These are phyloP conservation scores for Coleophoma crateriformis DNA, from an alignment of 2,329 filamentous ascomycete species.

Conservation along the genomic window DNA sequence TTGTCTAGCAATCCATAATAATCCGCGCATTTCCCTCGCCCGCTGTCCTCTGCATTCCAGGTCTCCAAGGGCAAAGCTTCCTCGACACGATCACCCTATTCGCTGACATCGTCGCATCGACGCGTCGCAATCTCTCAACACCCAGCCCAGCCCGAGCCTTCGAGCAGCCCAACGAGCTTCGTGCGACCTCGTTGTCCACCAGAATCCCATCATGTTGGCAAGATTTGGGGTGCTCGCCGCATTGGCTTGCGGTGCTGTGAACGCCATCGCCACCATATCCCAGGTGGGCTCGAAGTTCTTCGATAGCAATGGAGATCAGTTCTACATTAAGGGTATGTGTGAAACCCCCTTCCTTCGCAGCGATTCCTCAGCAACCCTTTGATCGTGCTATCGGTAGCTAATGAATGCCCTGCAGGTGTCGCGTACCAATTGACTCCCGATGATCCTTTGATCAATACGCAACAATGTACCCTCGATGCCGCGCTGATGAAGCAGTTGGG, in stretches of 20 bases:
- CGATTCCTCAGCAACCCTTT: conserved; percentile 6
- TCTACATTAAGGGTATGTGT: conserved; percentile 70
- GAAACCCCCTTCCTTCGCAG: not conserved
- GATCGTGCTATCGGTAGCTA: no score
- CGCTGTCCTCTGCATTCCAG: no score
- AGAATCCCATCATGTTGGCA: conserved; percentile 14
- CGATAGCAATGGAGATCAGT: conserved; percentile 72
- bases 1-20: no score
- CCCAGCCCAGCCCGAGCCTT: no score
- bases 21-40: no score
- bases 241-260: conserved; percentile 16
- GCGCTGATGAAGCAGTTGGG: conserved; percentile 74
- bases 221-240: conserved; percentile 17
- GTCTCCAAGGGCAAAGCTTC: no score
- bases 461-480: conserved; percentile 73
- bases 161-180: no score
- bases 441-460: conserved; percentile 71
- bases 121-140: no score
- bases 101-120: no score
- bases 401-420: conserved; percentile 46
- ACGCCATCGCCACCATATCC: conserved; percentile 41
- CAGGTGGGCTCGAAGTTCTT: conserved; percentile 80
- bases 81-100: no score
- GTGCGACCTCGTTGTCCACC: not conserved
- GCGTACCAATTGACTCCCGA: conserved; percentile 61